Evolutionary conservation across 371 early-diverging fungal species (phyloP), one percentile per base, ranked within the genome.

Genomic region (Apophysomyces trapeziformis): DNA sequence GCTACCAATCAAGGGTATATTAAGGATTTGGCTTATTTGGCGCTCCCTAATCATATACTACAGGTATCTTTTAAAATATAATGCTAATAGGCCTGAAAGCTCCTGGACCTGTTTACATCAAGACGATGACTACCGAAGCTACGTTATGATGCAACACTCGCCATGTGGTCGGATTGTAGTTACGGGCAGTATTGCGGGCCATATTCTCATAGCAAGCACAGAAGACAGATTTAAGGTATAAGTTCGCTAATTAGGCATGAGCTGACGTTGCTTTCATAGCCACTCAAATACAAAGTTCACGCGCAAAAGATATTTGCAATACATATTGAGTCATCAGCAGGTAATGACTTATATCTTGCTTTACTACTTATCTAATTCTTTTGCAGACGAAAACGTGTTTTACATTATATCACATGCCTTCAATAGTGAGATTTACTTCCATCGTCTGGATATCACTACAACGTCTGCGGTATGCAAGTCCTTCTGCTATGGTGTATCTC

Each of bases 71-170:
- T 64, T 89, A 45, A 71, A 74, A 59, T 76, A 76, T 32, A 64
- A 83, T 58, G 71, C 74, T 18, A 57, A 58, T 21, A 56, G 13
- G 5, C 18, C 65, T 3, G 39, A 63, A 5, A 68, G 62, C 7
- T 43, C 64, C 9, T 89, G 89, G 87, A 63, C 47, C 0, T 50
- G 67, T 4, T 41, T 85, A 4, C 74, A 71, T 50, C 64, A 65
- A 16, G 79, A 84, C 32, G 50, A 62, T 1, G 72, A 71, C 13
- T 82, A 86, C 38, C 66, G 62, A 16, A 79, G 83, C 63, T 91
- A 92, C 68, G 75, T 84, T 38, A 85, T 85, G 44, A 75, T 92
- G 77, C 77, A 81, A 47, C 70, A 76, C 2, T 88, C 89, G n/a
- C 67, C 66, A 0, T 87, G 87, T 66, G 87, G 90, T 5, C 69